A percentile compares a stretch with the other conserved stretches of the same genome.
These are phyloP conservation scores for Solanum clarkiae DNA, from an alignment of 257 asterid genomes.

Conservation along the genomic window DNA sequence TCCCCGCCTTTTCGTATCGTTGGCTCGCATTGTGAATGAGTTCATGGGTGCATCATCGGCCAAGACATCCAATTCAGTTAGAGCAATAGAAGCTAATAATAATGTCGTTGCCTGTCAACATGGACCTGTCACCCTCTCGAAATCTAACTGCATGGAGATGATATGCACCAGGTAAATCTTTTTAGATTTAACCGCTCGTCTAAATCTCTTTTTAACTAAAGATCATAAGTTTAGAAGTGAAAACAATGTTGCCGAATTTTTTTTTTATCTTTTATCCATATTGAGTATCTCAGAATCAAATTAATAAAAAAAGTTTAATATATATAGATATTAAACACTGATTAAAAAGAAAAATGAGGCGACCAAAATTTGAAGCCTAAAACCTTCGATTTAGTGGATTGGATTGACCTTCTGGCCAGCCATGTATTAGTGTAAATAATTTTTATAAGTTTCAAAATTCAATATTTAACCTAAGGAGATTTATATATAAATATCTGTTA, in stretches of 20 bases:
- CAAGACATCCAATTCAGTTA: not conserved
- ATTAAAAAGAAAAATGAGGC: no score
- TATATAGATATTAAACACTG: not conserved
- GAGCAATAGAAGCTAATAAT: not conserved
- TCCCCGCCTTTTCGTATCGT: not conserved
- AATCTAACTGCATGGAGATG: not conserved
- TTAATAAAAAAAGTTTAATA: not conserved
- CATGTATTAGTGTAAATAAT: not conserved
- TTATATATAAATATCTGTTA: not conserved
- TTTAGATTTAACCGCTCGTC: not conserved
- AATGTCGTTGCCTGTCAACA: not conserved
- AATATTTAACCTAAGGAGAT: not conserved
- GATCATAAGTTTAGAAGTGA: not conserved
- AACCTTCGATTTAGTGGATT: not conserved
- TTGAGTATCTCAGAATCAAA: fast-evolving
- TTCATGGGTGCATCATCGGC: not conserved
- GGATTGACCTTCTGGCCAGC: not conserved
- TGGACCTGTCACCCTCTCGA: not conserved
- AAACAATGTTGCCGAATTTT: not conserved
- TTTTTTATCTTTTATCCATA: not conserved
- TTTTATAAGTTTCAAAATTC: not conserved
- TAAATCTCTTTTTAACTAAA: not conserved
- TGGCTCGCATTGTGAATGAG: not conserved
- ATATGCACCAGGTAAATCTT: not conserved
- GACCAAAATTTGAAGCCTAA: no score